Evolutionary conservation across 73 alveolate species (phyloP), one percentile per base, ranked within the genome.

Genomic region (Paramecium biaurelia): DNA sequence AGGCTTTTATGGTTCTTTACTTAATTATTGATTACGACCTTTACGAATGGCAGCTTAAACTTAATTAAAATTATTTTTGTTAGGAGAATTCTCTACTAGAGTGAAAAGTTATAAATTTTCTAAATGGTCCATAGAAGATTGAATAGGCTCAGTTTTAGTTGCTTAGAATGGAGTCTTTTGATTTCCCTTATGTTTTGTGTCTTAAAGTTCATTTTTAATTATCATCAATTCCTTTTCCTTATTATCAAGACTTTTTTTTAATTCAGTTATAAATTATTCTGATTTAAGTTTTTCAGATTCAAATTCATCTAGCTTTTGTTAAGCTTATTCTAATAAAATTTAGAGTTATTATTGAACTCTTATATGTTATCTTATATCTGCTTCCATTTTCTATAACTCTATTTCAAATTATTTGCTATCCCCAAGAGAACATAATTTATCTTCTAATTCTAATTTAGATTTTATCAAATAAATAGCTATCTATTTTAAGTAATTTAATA

Each of bases 361-460:
- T 35, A 72, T 72, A 37, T 72, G 86, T 72, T 32, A 20, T n/a
- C 86, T 10, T 34, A 72, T 72, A 9, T 72, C 86, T 34, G 86
- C 86, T 37, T 72, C 86, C 58, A 72, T 35, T 6, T 30, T 72
- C 58, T 72, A 37, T 37, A 72, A 21, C 58, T 35, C 58, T 8
- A 21, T 21, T 72, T 72, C 86, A 72, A 28, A 72, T 72, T 72
- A 72, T 15, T 72, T 63, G 41, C 49, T 14, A 63, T 63, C 84
- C 41, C 49, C 45, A 30, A 32, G 24, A 20, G 84, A 34, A 14
- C 59, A 74, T 8, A 74, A 23, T 74, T 74, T 74, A 41, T 79
- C 90, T 53, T 79, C 70, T 23, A 79, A 24, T 79, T 79, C 90
- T 45, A 79, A 79, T 42, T 79, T 79, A 3, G 90, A 30, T 79